Percentiles rank a stretch among this genome's conserved stretches.
phyloP scores from a whole-genome alignment of 345 rosid species.

The Linum lewisii region DNA sequence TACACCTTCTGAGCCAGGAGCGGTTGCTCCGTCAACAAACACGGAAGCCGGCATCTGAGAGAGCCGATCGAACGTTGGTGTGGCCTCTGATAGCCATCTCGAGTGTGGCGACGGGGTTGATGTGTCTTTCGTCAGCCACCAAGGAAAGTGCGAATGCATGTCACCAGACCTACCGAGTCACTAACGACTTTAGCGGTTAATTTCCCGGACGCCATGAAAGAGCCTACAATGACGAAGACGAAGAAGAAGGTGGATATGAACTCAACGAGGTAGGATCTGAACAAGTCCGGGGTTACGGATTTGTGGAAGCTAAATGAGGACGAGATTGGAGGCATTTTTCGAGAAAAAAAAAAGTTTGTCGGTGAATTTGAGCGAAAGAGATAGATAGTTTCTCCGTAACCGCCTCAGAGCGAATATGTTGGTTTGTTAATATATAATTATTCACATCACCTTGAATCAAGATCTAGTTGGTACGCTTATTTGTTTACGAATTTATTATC shows the following conservation, averaged over 20 bases:
- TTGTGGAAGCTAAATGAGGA: constrained; percentile 32
- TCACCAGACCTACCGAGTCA: constrained; percentile 46
- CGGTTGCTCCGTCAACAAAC: too few species aligned
- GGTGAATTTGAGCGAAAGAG: too few species aligned
- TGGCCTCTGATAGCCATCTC: constrained; percentile 74
- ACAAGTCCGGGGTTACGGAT: constrained; percentile 40
- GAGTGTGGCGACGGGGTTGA: constrained; percentile 88
- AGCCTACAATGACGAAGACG: constrained; percentile 77
- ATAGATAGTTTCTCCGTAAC: too few species aligned
- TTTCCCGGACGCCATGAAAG: constrained; percentile 79
- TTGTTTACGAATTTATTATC: too few species aligned
- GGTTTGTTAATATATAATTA: too few species aligned
- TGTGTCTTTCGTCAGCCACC: constrained; percentile 63
- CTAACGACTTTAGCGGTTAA: constrained; percentile 41
- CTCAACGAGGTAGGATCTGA: constrained; percentile 72
- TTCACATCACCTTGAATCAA: too few species aligned
- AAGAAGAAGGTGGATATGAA: constrained; percentile 85
- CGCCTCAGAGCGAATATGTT: too few species aligned
- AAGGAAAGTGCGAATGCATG: constrained; percentile 59
- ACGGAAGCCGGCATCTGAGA: constrained; percentile 75
- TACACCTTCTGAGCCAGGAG: too few species aligned
- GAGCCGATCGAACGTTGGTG: constrained; percentile 59
- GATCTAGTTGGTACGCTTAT: too few species aligned
- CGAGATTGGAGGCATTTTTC: constrained; percentile 43
- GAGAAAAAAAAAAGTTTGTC: too few species aligned